Evolutionary conservation across 1,139 yeast genomes (phyloP), one percentile per base, ranked within the genome.

Genomic region (Saccharomyces hybrid): DNA sequence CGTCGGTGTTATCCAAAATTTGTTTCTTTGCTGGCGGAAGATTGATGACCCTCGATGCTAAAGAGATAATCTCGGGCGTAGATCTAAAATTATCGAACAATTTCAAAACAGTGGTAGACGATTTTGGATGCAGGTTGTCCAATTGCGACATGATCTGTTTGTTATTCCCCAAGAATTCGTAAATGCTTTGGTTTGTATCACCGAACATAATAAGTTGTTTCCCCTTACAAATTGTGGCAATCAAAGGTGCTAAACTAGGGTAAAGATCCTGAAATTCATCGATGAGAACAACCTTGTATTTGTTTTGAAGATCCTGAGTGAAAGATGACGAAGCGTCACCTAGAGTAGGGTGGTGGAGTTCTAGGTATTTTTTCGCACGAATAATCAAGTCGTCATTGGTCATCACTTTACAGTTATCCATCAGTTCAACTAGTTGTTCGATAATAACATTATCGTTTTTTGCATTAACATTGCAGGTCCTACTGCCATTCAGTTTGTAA

Each of bases 201-300:
- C 95, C 95, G 2, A 89, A 86, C 25, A 85, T 71, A 0, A 85
- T 78, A 16, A 87, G 62, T 64, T 84, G 89, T 52, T 78, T 76
- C 1, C 62, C 60, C 5, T 57, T 57, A 0, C 73, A 58, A 1
- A 84, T 65, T 1, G 67, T 62, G 48, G 70, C 64, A 3, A 85
- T 67, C 5, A 86, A 66, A 11, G 74, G 71, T 49, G 80, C 64
- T 27, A 85, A 71, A n/a, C 73, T 73, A 0, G 77, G 76, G 58
- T 82, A 79, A 68, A 85, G 75, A 67, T 87, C 95, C 65, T 87
- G 95, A 63, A 83, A 84, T 67, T 87, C 95, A 68, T 87, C 95
- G 11, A 86, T 82, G 0, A 87, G 67, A 0, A 85, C 73, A 3
- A 73, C 71, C 50, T 73, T 72, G 55, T 68, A 68, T 3, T 62